These are phyloP conservation scores for Prunus kanzakura DNA, from an alignment of 306 rosid species.

Conservation along the genomic window DNA sequence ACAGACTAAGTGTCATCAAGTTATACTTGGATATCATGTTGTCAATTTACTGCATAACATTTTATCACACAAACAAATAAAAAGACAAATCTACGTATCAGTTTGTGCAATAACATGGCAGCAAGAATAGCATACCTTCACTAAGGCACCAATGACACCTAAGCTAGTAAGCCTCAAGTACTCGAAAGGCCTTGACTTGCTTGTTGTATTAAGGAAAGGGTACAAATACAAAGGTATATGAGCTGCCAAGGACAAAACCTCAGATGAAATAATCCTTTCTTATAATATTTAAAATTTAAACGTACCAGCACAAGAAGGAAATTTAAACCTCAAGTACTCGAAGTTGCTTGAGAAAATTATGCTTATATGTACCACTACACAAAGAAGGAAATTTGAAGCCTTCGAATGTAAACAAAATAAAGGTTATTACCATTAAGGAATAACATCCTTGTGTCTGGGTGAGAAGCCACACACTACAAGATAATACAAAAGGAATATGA, in stretches of 20 bases:
- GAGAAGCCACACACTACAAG: slow-evolving; percentile 82
- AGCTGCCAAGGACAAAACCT: slow-evolving; percentile 54
- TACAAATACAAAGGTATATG: slow-evolving; percentile 74
- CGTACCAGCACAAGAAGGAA: no score
- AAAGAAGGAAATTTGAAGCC: slow-evolving; percentile 12
- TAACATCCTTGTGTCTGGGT: slow-evolving; percentile 70
- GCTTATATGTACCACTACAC: neutral
- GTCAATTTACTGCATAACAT: neutral
- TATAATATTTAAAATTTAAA: neutral
- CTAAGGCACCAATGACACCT: slow-evolving; percentile 89
- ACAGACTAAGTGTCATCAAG: neutral
- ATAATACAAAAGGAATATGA: slow-evolving; percentile 15
- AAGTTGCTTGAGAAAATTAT: neutral
- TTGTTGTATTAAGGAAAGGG: slow-evolving; percentile 78
- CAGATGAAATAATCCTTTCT: neutral
- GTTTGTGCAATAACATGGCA: neutral
- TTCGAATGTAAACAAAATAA: slow-evolving; percentile 23
- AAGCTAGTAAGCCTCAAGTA: slow-evolving; percentile 81
- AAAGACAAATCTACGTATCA: neutral
- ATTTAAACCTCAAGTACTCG: neutral
- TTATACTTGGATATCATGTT: neutral
- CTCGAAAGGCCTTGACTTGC: slow-evolving; percentile 75
- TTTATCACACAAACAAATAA: neutral
- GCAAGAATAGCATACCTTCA: slow-evolving; percentile 54
- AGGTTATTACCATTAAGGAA: slow-evolving; percentile 70